Conservation (phyloP, 148 eudicot genomes). For the Dysphania ambrosioides region DNA sequence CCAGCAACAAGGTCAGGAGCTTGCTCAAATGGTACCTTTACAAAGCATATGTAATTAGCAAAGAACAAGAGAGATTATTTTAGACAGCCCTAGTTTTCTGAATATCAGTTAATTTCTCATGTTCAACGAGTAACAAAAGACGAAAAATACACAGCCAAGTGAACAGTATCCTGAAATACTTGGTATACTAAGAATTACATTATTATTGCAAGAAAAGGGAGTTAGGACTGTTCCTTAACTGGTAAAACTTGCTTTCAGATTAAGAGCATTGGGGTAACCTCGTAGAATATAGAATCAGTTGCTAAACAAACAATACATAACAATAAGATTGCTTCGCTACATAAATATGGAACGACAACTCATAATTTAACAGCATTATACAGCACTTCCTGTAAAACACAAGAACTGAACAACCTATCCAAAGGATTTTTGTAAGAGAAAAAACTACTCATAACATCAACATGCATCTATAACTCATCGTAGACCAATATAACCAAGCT, state of each 20-base stretch:
- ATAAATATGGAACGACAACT: not conserved
- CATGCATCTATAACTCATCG: not conserved
- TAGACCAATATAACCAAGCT: slow-evolving; percentile 70
- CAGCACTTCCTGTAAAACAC: not conserved
- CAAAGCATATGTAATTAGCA: slow-evolving; percentile 19
- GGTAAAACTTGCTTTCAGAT: not conserved
- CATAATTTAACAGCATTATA: not conserved
- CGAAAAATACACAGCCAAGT: slow-evolving; percentile 4
- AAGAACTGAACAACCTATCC: not conserved
- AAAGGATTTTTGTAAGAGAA: too few relatives aligned
- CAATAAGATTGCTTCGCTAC: slow-evolving; percentile 7
- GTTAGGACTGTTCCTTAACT: not conserved
- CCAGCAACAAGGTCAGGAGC: slow-evolving; percentile 86
- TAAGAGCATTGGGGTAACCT: slow-evolving; percentile 40
- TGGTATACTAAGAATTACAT: not conserved
- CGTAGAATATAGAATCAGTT: slow-evolving; percentile 58
- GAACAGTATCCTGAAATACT: not conserved
- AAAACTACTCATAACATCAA: not conserved
- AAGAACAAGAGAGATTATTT: not conserved
- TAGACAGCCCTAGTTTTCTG: not conserved
- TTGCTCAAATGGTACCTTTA: slow-evolving; percentile 93
- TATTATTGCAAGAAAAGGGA: not conserved
- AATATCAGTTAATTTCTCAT: not conserved
- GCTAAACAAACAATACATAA: slow-evolving; percentile 29
- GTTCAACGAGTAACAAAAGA: not conserved